A percentile compares a stretch with the other conserved stretches of the same genome.
phyloP scores from a whole-genome alignment of 1,284 basidiomycete genomes.

The Bondarzewia mesenterica region DNA sequence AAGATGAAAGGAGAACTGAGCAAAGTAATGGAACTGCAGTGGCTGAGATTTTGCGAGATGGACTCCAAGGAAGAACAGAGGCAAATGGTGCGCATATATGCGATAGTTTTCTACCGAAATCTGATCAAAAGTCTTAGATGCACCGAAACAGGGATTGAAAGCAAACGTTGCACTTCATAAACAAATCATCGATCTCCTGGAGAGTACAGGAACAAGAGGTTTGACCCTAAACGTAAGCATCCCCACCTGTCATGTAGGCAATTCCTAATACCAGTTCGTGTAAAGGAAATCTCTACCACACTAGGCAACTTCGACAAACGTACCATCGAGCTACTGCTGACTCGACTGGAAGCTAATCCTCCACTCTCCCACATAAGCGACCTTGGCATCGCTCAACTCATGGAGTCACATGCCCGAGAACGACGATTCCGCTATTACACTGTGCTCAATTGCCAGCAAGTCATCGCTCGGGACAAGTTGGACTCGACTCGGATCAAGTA shows the following conservation, averaged over 20 bases:
- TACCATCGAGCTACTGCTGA: conserved; percentile 69
- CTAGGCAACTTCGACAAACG: conserved; percentile 70
- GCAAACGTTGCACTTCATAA: conserved; percentile 61
- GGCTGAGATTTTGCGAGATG: not conserved
- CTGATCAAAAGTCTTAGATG: not conserved
- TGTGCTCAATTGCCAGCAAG: conserved; percentile 44
- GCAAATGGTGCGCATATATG: not conserved
- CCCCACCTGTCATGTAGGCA: conserved; percentile 2
- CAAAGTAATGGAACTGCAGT: conserved; percentile 19
- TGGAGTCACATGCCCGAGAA: conserved; percentile 74
- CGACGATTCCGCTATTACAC: conserved; percentile 76
- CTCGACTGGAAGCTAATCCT: conserved; percentile 51
- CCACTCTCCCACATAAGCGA: conserved; percentile 67
- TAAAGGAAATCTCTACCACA: conserved; percentile 56
- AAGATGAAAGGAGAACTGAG: conserved; percentile 27
- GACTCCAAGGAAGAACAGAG: not conserved
- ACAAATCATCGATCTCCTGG: conserved; percentile 65
- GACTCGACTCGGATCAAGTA: conserved; percentile 37
- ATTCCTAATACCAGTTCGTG: conserved; percentile 1
- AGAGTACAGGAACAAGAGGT: conserved; percentile 55
- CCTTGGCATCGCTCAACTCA: conserved; percentile 54
- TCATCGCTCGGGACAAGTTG: conserved; percentile 51
- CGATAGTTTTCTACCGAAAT: not conserved
- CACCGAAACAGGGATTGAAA: conserved; percentile 32
- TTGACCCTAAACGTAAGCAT: conserved; percentile 58